Evolutionary conservation across 306 rosid species (phyloP).

Genomic region (Inga laurina): DNA sequence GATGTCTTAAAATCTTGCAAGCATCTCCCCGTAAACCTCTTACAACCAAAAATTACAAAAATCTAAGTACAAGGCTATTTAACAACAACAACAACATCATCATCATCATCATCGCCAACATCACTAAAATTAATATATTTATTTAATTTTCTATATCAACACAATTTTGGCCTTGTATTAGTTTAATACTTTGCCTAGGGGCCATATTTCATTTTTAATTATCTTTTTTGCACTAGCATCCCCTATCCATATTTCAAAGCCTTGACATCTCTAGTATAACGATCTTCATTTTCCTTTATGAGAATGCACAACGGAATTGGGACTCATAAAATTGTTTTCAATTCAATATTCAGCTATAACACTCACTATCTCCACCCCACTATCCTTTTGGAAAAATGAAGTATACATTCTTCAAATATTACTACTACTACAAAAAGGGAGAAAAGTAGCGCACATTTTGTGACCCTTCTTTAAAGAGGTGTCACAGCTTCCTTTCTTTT

Average conservation of each 20-base stretch:
- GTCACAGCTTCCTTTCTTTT: too few species aligned
- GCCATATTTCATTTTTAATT: background rate
- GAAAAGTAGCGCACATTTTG: too few species aligned
- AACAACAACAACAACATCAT: too few species aligned
- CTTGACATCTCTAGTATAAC: background rate
- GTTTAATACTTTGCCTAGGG: background rate
- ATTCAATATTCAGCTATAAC: background rate
- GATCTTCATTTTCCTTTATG: background rate
- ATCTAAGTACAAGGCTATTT: too few species aligned
- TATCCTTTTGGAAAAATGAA: background rate
- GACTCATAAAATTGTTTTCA: background rate
- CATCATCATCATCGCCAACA: too few species aligned
- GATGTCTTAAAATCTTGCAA: too few species aligned
- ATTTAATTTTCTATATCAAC: background rate
- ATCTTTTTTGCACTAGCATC: background rate
- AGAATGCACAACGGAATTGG: background rate
- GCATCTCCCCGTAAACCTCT: too few species aligned
- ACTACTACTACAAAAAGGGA: too few species aligned
- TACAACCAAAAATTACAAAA: too few species aligned
- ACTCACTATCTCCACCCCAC: background rate
- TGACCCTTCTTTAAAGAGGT: too few species aligned
- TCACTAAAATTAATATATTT: background rate
- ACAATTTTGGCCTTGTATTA: background rate
- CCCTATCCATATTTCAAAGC: slow-evolving; percentile 3
- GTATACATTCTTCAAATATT: background rate